Conservation (phyloP, 2,329 filamentous ascomycete genomes). For the Pseudogymnoascus sp. region DNA sequence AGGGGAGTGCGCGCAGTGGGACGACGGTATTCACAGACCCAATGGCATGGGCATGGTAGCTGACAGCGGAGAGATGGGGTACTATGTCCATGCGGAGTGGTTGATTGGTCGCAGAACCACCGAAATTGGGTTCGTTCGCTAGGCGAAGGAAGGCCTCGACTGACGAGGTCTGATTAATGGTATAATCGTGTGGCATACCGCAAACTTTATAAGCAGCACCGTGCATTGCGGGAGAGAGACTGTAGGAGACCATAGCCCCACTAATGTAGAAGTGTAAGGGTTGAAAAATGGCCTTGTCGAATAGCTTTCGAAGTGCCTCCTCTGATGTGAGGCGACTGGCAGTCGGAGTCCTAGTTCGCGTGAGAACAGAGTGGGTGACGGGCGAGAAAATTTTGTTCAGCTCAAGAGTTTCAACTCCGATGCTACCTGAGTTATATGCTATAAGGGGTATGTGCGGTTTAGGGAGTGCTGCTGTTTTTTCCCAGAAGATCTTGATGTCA, state of each 20-base stretch:
- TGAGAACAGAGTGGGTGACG: conserved; percentile 40
- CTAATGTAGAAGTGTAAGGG: conserved; percentile 67
- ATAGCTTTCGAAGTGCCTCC: conserved; percentile 59
- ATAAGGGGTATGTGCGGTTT: conserved; percentile 32
- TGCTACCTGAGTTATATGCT: conserved; percentile 48
- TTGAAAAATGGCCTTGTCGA: conserved; percentile 59
- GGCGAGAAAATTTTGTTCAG: conserved; percentile 52
- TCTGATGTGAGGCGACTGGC: conserved; percentile 17
- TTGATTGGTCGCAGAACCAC: conserved; percentile 63
- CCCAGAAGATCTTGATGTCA: conserved; percentile 22
- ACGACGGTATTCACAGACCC: conserved; percentile 72
- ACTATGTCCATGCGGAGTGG: conserved; percentile 70
- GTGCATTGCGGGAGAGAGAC: conserved; percentile 71
- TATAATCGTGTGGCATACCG: conserved; percentile 62
- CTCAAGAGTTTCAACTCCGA: conserved; percentile 47
- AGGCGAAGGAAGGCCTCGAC: conserved; percentile 57
- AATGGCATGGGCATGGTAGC: conserved; percentile 65
- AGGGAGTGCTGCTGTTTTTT: conserved; percentile 19
- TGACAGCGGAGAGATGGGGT: conserved; percentile 57
- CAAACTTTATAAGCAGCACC: conserved; percentile 59
- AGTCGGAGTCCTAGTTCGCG: neutral
- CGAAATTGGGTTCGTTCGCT: conserved; percentile 60
- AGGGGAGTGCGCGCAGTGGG: conserved; percentile 54
- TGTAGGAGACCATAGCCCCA: conserved; percentile 65
- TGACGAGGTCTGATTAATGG: conserved; percentile 54